phyloP scores from a whole-genome alignment of 345 rosid genomes.

The Gynandropsis gynandra region DNA sequence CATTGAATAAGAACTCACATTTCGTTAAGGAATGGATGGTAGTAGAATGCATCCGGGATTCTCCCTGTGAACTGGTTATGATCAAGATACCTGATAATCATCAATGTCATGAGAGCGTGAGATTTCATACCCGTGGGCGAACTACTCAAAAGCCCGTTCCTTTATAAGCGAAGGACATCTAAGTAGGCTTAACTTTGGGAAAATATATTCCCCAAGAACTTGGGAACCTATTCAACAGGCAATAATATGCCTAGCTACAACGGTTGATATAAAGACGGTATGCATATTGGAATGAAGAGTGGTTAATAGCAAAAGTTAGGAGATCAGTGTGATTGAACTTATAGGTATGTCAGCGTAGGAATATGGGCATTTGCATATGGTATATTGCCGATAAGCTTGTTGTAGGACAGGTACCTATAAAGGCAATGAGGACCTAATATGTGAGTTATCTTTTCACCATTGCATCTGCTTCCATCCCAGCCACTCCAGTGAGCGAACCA shows the following conservation, averaged over 20 bases:
- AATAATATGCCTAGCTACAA: conserved; percentile 44
- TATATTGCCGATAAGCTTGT: conserved; percentile 72
- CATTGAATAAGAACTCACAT: too few relatives aligned
- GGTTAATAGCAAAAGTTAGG: background rate
- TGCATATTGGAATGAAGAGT: conserved; percentile 34
- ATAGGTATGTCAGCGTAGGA: conserved; percentile 76
- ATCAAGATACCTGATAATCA: conserved; percentile 34
- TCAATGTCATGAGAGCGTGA: too few relatives aligned
- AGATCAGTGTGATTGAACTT: conserved; percentile 27
- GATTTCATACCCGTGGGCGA: too few relatives aligned
- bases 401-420: conserved; percentile 72
- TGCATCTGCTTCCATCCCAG: conserved; percentile 97
- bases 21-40: conserved; percentile 60
- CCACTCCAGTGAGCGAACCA: conserved; percentile 89
- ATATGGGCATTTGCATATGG: conserved; percentile 67
- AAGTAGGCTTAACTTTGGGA: too few relatives aligned
- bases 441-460: too few relatives aligned
- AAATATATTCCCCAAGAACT: too few relatives aligned
- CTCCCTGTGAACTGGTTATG: conserved; percentile 91
- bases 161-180: too few relatives aligned
- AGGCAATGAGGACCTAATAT: background rate
- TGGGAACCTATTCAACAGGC: too few relatives aligned
- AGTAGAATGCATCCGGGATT: conserved; percentile 74
- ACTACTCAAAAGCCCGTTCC: too few relatives aligned
- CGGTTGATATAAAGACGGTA: too few relatives aligned